phyloP scores from a whole-genome alignment of 1,284 basidiomycete species.

The Trametes versicolor region DNA sequence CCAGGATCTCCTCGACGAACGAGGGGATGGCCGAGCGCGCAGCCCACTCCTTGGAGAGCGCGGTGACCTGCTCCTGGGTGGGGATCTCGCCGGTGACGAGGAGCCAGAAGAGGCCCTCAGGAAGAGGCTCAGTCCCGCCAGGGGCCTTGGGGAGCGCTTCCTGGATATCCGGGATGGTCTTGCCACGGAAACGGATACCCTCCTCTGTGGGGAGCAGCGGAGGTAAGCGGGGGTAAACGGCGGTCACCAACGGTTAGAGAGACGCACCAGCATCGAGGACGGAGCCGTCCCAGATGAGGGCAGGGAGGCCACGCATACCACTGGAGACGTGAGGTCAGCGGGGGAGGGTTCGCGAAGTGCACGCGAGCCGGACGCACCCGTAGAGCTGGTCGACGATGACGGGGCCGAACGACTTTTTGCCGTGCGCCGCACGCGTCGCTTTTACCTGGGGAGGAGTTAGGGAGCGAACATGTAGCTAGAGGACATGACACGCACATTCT shows the following conservation, averaged over 20 bases:
- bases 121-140: slow-evolving; percentile 90
- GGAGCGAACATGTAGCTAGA: slow-evolving; percentile 12
- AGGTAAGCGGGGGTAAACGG: slow-evolving; percentile 1
- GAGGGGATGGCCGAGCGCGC: slow-evolving; percentile 89
- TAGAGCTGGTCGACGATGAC: slow-evolving; percentile 93
- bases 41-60: slow-evolving; percentile 92
- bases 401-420: slow-evolving; percentile 91
- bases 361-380: slow-evolving; percentile 58
- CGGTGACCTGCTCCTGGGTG: slow-evolving; percentile 85
- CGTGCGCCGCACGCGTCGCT: slow-evolving; percentile 83
- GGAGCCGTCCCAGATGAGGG: slow-evolving; percentile 95
- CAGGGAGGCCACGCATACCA: slow-evolving; percentile 92
- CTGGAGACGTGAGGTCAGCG: slow-evolving; percentile 52
- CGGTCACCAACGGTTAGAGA: slow-evolving; percentile 17
- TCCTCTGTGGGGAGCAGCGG: slow-evolving; percentile 67
- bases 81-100: slow-evolving; percentile 94
- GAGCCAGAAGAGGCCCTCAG: slow-evolving; percentile 96
- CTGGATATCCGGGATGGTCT: slow-evolving; percentile 93
- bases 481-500: slow-evolving; percentile 67
- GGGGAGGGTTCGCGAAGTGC: background rate
- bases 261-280: slow-evolving; percentile 88
- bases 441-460: slow-evolving; percentile 69
- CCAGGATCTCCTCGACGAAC: slow-evolving; percentile 93
- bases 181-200: slow-evolving; percentile 96
- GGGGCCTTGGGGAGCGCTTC: slow-evolving; percentile 87